Percentiles rank a stretch among this genome's conserved stretches.
These are phyloP conservation scores for Tylopilus orsonianus DNA, from an alignment of 1,284 basidiomycete species.

Conservation along the genomic window DNA sequence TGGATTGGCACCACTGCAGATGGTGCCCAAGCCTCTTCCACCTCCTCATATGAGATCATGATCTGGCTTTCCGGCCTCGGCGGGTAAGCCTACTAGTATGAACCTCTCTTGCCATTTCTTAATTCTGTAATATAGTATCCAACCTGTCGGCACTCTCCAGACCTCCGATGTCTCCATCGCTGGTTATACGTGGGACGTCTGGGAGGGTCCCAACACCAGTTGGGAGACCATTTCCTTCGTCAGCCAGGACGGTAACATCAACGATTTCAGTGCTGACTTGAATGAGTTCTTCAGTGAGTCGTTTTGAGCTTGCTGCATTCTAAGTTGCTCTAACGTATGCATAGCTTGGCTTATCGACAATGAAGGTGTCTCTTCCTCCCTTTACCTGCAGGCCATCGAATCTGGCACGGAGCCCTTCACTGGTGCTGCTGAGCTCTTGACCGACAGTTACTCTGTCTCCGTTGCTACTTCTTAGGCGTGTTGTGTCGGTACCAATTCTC, in stretches of 20 bases:
- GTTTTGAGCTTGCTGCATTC: conserved; percentile 10
- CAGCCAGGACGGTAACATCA: conserved; percentile 47
- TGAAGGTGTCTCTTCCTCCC: conserved; percentile 42
- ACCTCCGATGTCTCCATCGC: conserved; percentile 43
- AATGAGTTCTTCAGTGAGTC: conserved; percentile 53
- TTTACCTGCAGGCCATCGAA: conserved; percentile 48
- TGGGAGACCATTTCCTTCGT: conserved; percentile 62
- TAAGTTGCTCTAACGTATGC: conserved; percentile 1
- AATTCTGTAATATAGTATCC: conserved; percentile 32
- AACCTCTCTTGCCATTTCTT: neutral
- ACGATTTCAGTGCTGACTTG: conserved; percentile 53
- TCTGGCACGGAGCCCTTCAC: conserved; percentile 49
- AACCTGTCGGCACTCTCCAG: conserved; percentile 54
- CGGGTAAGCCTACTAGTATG: conserved; percentile 37
- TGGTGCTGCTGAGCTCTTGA: conserved; percentile 43
- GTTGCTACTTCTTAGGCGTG: conserved; percentile 15
- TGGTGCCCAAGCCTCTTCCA: conserved; percentile 46
- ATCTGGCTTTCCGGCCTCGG: conserved; percentile 62
- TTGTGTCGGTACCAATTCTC: neutral
- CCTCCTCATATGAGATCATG: conserved; percentile 60
- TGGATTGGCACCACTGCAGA: conserved; percentile 48
- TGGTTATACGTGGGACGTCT: conserved; percentile 56
- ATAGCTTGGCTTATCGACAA: conserved; percentile 42
- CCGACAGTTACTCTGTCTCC: conserved; percentile 38
- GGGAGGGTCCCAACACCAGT: conserved; percentile 54